Percentiles rank a stretch among this genome's conserved stretches.
Conservation (phyloP, 2,329 filamentous ascomycete genomes). For the Fusarium verticillioides region DNA sequence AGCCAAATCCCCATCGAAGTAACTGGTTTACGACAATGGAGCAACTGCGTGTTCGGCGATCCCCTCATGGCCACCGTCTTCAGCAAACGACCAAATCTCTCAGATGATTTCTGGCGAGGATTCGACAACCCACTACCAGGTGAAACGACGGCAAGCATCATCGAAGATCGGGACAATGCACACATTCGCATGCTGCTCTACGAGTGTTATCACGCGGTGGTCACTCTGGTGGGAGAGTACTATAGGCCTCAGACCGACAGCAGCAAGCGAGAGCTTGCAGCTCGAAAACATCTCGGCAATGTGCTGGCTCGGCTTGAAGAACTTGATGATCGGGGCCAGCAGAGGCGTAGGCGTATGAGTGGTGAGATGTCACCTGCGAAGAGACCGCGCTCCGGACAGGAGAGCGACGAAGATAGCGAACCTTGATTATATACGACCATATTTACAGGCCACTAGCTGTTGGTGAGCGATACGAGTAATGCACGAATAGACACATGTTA, state of each 20-base stretch:
- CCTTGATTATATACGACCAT: not conserved
- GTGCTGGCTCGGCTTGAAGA: conserved; percentile 59
- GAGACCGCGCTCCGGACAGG: conserved; percentile 49
- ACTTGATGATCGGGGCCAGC: conserved; percentile 47
- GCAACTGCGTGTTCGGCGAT: conserved; percentile 69
- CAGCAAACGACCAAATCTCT: conserved; percentile 55
- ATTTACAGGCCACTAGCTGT: not conserved
- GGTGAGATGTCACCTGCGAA: conserved; percentile 59
- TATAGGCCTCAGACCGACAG: conserved; percentile 63
- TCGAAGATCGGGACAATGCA: conserved; percentile 58
- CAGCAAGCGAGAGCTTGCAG: conserved; percentile 62
- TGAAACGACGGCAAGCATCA: conserved; percentile 40
- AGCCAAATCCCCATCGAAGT: conserved; percentile 48
- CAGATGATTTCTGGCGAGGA: conserved; percentile 59
- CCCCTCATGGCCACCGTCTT: conserved; percentile 65
- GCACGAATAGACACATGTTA: conserved; percentile 18
- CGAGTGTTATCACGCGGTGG: conserved; percentile 66
- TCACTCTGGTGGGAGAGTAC: conserved; percentile 64
- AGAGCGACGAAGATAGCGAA: conserved; percentile 31
- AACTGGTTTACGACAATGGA: conserved; percentile 68
- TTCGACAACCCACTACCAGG: conserved; percentile 49
- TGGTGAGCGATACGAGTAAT: not conserved
- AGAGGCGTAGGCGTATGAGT: conserved; percentile 50
- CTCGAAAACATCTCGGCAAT: conserved; percentile 61
- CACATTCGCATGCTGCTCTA: conserved; percentile 65